Evolutionary conservation across 352 stramenopile genomes (phyloP).

Genomic region (Phytophthora kernoviae): DNA sequence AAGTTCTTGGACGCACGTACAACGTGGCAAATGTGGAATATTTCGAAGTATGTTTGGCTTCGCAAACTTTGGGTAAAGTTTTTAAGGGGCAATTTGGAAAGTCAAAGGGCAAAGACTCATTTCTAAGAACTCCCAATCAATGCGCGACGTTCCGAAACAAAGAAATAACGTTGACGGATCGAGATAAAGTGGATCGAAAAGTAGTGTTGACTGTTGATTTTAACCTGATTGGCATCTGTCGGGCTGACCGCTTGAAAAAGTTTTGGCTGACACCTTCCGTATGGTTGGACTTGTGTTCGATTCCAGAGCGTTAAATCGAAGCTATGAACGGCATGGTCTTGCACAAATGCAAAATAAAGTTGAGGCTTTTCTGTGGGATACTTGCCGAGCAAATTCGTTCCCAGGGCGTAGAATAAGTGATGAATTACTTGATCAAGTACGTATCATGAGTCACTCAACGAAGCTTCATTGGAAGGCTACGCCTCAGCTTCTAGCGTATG

Average conservation of each 20-base stretch:
- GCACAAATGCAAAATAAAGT: slow-evolving; percentile 27
- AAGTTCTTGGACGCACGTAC: slow-evolving; percentile 60
- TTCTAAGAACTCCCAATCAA: slow-evolving; percentile 34
- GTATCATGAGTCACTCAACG: slow-evolving; percentile 42
- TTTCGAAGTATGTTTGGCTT: slow-evolving; percentile 57
- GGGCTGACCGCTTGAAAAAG: slow-evolving; percentile 50
- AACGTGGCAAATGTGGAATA: slow-evolving; percentile 58
- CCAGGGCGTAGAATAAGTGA: slow-evolving; percentile 35
- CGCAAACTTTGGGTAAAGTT: slow-evolving; percentile 30
- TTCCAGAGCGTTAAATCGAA: slow-evolving; percentile 43
- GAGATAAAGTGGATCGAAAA: slow-evolving; percentile 41
- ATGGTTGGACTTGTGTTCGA: slow-evolving; percentile 71
- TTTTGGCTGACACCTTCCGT: slow-evolving; percentile 66
- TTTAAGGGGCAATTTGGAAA: slow-evolving; percentile 52
- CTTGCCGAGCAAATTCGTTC: slow-evolving; percentile 50
- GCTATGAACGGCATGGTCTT: slow-evolving; percentile 5
- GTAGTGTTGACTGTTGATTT: slow-evolving; percentile 46
- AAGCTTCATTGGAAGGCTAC: slow-evolving; percentile 73
- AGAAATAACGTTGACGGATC: slow-evolving; percentile 45
- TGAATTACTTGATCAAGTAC: slow-evolving; percentile 52
- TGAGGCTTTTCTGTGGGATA: slow-evolving; percentile 58
- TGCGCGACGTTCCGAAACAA: slow-evolving; percentile 33
- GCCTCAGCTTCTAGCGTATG: slow-evolving; percentile 61
- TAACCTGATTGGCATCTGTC: slow-evolving; percentile 54
- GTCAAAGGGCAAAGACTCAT: slow-evolving; percentile 9